Base-by-base conservation (phyloP, 1,284 basidiomycete genomes). In the Sanguinoderma infundibulare region DNA sequence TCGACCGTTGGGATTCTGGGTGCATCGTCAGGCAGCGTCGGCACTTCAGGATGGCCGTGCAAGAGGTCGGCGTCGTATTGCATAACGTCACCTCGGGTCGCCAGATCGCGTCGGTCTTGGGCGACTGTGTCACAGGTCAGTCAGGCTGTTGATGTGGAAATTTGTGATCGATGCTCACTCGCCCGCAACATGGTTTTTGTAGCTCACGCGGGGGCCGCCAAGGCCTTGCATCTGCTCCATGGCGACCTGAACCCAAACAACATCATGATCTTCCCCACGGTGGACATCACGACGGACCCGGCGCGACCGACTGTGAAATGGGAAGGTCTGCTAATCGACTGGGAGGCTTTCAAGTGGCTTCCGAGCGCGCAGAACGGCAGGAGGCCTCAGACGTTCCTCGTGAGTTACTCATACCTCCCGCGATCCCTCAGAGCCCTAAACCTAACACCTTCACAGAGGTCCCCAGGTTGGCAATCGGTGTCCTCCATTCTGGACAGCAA, bases 241-340 rank as follows among this genome's bases (percentile, higher is more conserved):
- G 53, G 61, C 3, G 61, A 62, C 34, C 39, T 62, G 17, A 53
- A 53, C 49, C 10, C 9, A 15, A 22, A 40, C 1, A 62, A 62
- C 38, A 46, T 58, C 26, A 17, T 62, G 28, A 54, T 62, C 14
- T 26, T 17, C 20, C 61, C 57, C 0, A 55, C 9, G 6, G 28
- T 53, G 15, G 6, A 35, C 10, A 14, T n/a, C n/a, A 24, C 42
- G 34, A 12, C 50, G 32, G 55, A 54, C 28, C n/a, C 20, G 6
- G 52, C 36, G 3, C 34, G n/a, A n/a, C 42, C 47, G 5, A 44
- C 52, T n/a, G 36, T 62, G 3, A 49, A 50, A 1, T 62, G 53
- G 53, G 12, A 32, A 15, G 57, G 57, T 6, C 52, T 58, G 53
- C 53, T 62, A 10, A 62, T 62, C 20, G 57, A 62, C 47, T 62